Evolutionary conservation across 192 early-diverging fungal genomes (phyloP), one percentile per base, ranked within the genome.

Genomic region (Entomortierella lignicola): DNA sequence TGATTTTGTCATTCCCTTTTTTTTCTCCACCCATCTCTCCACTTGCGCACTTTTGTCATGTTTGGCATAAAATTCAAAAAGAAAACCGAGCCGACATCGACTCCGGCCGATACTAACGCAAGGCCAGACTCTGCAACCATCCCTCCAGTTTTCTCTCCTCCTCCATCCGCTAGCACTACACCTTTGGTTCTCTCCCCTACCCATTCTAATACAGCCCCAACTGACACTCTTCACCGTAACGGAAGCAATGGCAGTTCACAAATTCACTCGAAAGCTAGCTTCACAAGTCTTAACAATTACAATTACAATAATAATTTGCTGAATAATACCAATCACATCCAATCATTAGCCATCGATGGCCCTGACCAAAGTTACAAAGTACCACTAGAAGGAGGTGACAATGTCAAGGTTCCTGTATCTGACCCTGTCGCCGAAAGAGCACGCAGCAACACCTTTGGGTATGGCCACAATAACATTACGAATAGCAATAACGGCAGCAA

Each of bases 41-140:
- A 37, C 34, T 37, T 7, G 10, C 4, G 4, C 34, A 37, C 34
- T 47, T 5, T 18, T 54, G 7, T 26, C 65, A 77, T 77, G 73
- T 77, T 77, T 53, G 66, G 60, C 8, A 29, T 64, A 23, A 77
- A 63, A 60, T 68, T 69, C 60, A 77, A 69, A 29, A 62, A 60
- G 47, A 77, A 68, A 27, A 48, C 59, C 27, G 73, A 63, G 55
- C 41, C 73, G 30, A 29, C 69, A 39, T 20, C 34, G 13, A 11
- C 67, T 21, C 15, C 57, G 1, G 21, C 30, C n/a, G 41, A 65
- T n/a, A 21, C 44, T 18, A 27, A 18, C 18, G n/a, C 51, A 25
- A 56, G 20, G 6, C 29, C 41, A 47, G 26, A 66, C n/a, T 29
- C 34, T n/a, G 26, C 27, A 32, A 34, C 55, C 15, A 4, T 29